A percentile compares a stretch with the other conserved stretches of the same genome.
Conservation (phyloP, 2,329 filamentous ascomycete genomes). For the Colletotrichum eremochloae region DNA sequence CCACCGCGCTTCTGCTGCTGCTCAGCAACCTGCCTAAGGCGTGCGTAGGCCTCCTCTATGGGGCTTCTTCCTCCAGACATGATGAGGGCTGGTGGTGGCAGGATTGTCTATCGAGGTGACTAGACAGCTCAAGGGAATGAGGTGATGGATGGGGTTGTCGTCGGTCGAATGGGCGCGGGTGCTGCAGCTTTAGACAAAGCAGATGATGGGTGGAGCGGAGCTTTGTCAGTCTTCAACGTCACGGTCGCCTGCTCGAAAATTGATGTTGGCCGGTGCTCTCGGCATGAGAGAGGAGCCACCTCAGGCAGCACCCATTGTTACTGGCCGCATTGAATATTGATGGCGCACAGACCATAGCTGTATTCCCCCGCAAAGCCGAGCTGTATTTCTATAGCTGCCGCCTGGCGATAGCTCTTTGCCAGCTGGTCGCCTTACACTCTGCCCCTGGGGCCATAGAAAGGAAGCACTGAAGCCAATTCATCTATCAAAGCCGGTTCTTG, state of each 20-base stretch:
- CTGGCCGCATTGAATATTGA: constrained; percentile 9
- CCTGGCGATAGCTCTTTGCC: neutral
- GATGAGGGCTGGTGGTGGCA: neutral
- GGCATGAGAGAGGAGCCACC: constrained; percentile 24
- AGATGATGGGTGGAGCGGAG: constrained; percentile 35
- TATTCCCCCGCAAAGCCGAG: neutral
- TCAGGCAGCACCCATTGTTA: constrained; percentile 10
- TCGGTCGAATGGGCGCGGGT: constrained; percentile 8
- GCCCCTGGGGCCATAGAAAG: neutral
- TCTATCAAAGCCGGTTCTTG: neutral
- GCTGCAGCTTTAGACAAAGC: constrained; percentile 29
- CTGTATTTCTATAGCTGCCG: neutral
- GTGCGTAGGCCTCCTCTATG: constrained; percentile 65
- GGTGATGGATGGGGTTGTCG: constrained; percentile 4
- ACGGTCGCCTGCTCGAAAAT: constrained; percentile 40
- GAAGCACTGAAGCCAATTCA: neutral
- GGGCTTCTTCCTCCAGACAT: constrained; percentile 50
- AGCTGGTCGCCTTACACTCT: neutral
- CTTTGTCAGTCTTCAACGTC: constrained; percentile 40
- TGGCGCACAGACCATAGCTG: constrained; percentile 8
- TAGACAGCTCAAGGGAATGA: constrained; percentile 1
- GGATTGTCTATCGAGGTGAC: constrained; percentile 4
- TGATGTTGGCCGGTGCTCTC: constrained; percentile 36
- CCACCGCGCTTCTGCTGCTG: constrained; percentile 56
- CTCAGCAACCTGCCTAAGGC: constrained; percentile 63